Evolutionary conservation across 768 basidiomycete genomes (phyloP), one percentile per base, ranked within the genome.

Genomic region (Punctularia strigosozonata): DNA sequence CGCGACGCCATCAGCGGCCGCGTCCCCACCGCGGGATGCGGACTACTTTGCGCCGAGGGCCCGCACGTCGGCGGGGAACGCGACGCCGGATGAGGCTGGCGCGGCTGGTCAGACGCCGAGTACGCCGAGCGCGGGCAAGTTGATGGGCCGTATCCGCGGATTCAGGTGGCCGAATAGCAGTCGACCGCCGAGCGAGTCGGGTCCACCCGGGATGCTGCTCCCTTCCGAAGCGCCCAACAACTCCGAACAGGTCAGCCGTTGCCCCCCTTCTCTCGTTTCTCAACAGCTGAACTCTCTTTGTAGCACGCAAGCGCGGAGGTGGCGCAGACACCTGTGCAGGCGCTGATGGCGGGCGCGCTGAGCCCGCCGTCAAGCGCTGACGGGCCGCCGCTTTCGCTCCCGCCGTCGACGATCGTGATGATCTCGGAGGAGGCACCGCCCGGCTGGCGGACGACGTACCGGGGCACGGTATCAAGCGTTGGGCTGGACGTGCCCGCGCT

Each of bases 341-440:
- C 56, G 1, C 51, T 86, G 2, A 61, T 85, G 1, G 62, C 74
- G 3, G 65, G 66, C 5, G 62, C 73, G 3, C 50, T 85, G 5
- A 66, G 56, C 12, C 87, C 89, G 4, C 86, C 92, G 1, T 48
- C 75, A 0, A 71, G 76, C 3, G 57, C 57, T 31, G 94, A 98
- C 32, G 79, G 75, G 0, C 94, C 94, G 0, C 65, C 68, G 0
- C 57, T 86, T 19, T 43, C 59, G 7, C 66, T 84, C 25, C 75
- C 80, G 1, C 55, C 68, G 1, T 62, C 73, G 38, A 78, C 81
- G 31, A 65, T 71, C 0, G 54, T 98, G 22, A 61, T 84, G 43
- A 81, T 99, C 32, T 78, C 84, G 2, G 89, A 94, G 52, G 91
- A 94, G 54, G 73, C 68, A 4, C 62, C 71, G 18, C 75, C 75